phyloP scores from a whole-genome alignment of 2,329 filamentous ascomycete species.

The Cryphonectria naterciae region DNA sequence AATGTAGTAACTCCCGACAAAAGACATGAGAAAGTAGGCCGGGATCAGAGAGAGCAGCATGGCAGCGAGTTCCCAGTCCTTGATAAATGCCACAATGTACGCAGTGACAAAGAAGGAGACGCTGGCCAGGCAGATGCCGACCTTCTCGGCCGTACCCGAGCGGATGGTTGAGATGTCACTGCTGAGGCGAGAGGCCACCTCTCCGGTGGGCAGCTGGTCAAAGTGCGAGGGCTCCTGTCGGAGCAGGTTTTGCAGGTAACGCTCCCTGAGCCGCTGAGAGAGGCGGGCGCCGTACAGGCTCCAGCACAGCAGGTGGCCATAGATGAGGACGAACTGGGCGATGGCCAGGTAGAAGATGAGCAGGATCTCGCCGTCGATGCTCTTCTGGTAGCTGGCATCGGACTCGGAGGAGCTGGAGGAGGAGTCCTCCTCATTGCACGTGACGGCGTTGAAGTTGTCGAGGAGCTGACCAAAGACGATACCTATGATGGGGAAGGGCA shows the following conservation, averaged over 20 bases:
- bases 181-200: slow-evolving; percentile 68
- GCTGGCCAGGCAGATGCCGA: slow-evolving; percentile 66
- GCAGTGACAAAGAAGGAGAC: slow-evolving; percentile 70
- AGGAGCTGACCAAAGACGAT: slow-evolving; percentile 60
- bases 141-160: slow-evolving; percentile 72
- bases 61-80: slow-evolving; percentile 63
- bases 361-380: slow-evolving; percentile 35
- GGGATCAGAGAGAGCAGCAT: slow-evolving; percentile 68
- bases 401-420: slow-evolving; percentile 21
- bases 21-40: slow-evolving; percentile 64
- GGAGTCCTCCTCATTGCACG: slow-evolving; percentile 40
- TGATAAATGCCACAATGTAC: slow-evolving; percentile 70
- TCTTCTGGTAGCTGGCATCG: slow-evolving; percentile 29
- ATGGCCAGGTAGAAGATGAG: slow-evolving; percentile 67
- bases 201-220: slow-evolving; percentile 64
- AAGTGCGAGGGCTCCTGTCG: slow-evolving; percentile 68
- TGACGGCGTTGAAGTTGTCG: slow-evolving; percentile 53
- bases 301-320: slow-evolving; percentile 67
- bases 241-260: slow-evolving; percentile 62
- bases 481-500: slow-evolving; percentile 59
- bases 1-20: slow-evolving; percentile 60
- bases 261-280: slow-evolving; percentile 64
- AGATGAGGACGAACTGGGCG: slow-evolving; percentile 67
- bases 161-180: slow-evolving; percentile 70
- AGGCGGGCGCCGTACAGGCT: slow-evolving; percentile 66